Percentiles rank a stretch among this genome's conserved stretches.
These are phyloP conservation scores for Pythium aphanidermatum DNA, from an alignment of 352 stramenopile genomes.

Conservation along the genomic window DNA sequence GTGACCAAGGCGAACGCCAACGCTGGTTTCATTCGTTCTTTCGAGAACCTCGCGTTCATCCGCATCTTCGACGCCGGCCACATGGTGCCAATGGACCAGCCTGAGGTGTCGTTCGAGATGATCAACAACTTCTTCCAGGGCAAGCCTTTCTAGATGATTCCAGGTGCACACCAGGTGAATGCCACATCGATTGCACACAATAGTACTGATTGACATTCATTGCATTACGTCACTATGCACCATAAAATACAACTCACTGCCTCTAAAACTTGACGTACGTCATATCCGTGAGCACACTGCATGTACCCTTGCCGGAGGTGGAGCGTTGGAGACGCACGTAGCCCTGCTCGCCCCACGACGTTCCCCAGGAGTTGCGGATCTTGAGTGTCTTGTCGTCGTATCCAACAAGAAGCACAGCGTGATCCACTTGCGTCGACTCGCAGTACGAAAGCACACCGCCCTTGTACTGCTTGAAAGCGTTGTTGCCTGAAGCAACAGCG, in stretches of 20 bases:
- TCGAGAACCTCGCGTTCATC: slow-evolving; percentile 87
- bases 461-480: slow-evolving; percentile 97
- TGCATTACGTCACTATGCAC: slow-evolving; percentile 1
- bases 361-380: slow-evolving; percentile 98
- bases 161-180: background rate
- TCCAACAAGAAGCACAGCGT: slow-evolving; percentile 94
- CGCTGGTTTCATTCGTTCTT: slow-evolving; percentile 39
- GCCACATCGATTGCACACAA: background rate
- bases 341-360: slow-evolving; percentile 91
- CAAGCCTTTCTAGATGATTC: slow-evolving; percentile 24
- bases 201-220: slow-evolving; percentile 7
- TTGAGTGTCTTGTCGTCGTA: slow-evolving; percentile 91
- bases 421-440: slow-evolving; percentile 88
- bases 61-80: slow-evolving; percentile 92
- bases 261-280: slow-evolving; percentile 35
- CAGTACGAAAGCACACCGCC: slow-evolving; percentile 81
- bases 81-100: slow-evolving; percentile 94
- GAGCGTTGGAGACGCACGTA: slow-evolving; percentile 91
- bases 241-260: background rate
- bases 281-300: slow-evolving; percentile 49
- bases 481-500: slow-evolving; percentile 91
- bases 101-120: slow-evolving; percentile 86
- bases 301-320: slow-evolving; percentile 43
- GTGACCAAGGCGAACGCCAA: slow-evolving; percentile 8
- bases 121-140: slow-evolving; percentile 87